Evolutionary conservation across 441 rosid genomes (phyloP), one percentile per base, ranked within the genome.

Genomic region (Erodium moschatum): DNA sequence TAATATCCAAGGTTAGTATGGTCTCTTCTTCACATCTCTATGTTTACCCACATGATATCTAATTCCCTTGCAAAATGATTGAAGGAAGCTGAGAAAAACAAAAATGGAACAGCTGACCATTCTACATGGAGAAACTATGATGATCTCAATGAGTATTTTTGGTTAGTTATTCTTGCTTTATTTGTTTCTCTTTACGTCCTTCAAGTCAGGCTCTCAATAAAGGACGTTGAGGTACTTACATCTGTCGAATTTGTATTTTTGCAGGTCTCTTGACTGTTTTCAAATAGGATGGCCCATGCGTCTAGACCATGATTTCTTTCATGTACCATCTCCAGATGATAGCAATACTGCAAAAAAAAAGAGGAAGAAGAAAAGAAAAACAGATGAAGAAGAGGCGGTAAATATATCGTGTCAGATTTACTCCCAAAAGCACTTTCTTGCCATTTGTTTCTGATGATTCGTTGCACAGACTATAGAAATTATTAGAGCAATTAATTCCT

Each of bases 121-220:
- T 89, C 92, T 67, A 84, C 85, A 65, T 94, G 97, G 99, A 88
- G 99, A 85, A 94, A 94, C 85, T 94, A 91, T 13, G 99, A 94
- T 82, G 99, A 94, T 75, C 83, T 91, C 72, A 94, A 91, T 35
- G 99, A 94, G 82, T 94, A 72, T 78, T 94, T 94, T 86, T 94
- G 97, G 99, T 89, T 52, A 63, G 86, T 69, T n/a, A 58, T 66
- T 56, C 46, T 58, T 70, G 62, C 38, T 21, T 27, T 64, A 46
- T 65, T 67, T 69, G 71, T 19, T 15, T 62, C 65, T 74, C 65
- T 67, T 16, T 40, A 44, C 62, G 24, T 70, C 33, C 74, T 18
- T 56, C 21, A 24, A 54, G 44, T 75, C 33, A 67, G 66, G 73
- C 64, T 71, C 81, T 70, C 38, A 68, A 80, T 66, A 56, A 75